These are phyloP conservation scores for Ceratocystis ficicola DNA, from an alignment of 2,329 filamentous ascomycete genomes.

Conservation along the genomic window DNA sequence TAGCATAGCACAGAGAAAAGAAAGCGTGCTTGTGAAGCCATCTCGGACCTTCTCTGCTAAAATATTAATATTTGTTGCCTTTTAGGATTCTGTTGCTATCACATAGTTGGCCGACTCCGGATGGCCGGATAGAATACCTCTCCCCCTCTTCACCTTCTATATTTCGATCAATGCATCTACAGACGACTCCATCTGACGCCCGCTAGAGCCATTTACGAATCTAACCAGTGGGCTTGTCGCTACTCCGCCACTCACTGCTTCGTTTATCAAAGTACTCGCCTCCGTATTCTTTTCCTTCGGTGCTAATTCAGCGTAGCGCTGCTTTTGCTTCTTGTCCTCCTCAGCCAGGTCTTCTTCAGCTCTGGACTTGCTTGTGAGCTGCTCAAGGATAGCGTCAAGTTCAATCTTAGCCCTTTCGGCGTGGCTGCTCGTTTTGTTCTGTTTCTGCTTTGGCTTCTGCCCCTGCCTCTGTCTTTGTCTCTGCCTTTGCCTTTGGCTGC, in stretches of 20 bases:
- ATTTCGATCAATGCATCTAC: neutral
- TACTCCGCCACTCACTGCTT: neutral
- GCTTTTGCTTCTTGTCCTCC: neutral
- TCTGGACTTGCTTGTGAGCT: neutral
- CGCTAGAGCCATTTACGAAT: neutral
- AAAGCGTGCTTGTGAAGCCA: too few species aligned
- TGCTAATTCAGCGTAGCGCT: neutral
- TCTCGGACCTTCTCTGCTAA: too few species aligned
- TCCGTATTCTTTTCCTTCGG: too few species aligned
- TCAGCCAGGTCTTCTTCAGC: neutral
- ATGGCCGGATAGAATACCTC: neutral
- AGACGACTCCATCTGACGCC: neutral
- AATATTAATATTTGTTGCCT: too few species aligned
- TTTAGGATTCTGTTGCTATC: too few species aligned
- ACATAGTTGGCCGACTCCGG: too few species aligned
- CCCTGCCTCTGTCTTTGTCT: neutral
- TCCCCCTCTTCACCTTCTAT: neutral
- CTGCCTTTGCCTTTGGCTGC: neutral
- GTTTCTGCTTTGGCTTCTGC: neutral
- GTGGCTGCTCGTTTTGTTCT: neutral
- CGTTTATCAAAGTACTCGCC: too few species aligned
- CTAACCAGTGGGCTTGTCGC: neutral
- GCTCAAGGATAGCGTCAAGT: neutral
- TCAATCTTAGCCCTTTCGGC: neutral
- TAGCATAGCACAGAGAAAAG: too few species aligned